phyloP scores from a whole-genome alignment of 1,139 yeast species.

The Kazachstania sp. region DNA sequence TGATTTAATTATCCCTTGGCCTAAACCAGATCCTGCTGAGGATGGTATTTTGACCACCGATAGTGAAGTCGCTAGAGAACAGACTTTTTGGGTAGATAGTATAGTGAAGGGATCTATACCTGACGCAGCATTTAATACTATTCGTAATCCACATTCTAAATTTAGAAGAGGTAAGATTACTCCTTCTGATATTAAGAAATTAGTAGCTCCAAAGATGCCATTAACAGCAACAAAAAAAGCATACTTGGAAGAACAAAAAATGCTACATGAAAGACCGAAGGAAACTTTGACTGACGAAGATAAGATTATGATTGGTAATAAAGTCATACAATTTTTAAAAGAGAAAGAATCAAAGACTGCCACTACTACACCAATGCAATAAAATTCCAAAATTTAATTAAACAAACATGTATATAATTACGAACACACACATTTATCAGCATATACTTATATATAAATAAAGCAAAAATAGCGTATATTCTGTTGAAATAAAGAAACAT shows the following conservation, averaged over 20 bases:
- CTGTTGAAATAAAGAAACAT: too few relatives aligned
- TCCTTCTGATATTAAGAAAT: conserved; percentile 51
- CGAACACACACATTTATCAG: background rate
- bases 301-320: conserved; percentile 60
- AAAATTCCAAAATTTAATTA: conserved; percentile 6
- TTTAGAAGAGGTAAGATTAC: conserved; percentile 50
- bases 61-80: conserved; percentile 54
- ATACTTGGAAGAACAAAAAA: conserved; percentile 40
- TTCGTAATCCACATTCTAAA: conserved; percentile 58
- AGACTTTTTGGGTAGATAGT: conserved; percentile 67
- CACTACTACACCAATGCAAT: too few relatives aligned
- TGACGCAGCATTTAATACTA: conserved; percentile 49
- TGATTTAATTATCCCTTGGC: conserved; percentile 79
- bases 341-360: conserved; percentile 1
- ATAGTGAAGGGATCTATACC: conserved; percentile 66
- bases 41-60: conserved; percentile 56
- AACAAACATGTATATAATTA: background rate
- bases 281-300: conserved; percentile 57
- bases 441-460: too few relatives aligned
- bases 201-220: conserved; percentile 75
- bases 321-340: conserved; percentile 32
- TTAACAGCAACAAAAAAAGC: conserved; percentile 54
- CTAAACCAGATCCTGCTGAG: conserved; percentile 60
- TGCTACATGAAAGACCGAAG: conserved; percentile 40
- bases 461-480: too few relatives aligned